Percentiles rank a stretch among this genome's conserved stretches.
These are phyloP conservation scores for Colletotrichum cereale DNA, from an alignment of 2,329 filamentous ascomycete genomes.

Conservation along the genomic window DNA sequence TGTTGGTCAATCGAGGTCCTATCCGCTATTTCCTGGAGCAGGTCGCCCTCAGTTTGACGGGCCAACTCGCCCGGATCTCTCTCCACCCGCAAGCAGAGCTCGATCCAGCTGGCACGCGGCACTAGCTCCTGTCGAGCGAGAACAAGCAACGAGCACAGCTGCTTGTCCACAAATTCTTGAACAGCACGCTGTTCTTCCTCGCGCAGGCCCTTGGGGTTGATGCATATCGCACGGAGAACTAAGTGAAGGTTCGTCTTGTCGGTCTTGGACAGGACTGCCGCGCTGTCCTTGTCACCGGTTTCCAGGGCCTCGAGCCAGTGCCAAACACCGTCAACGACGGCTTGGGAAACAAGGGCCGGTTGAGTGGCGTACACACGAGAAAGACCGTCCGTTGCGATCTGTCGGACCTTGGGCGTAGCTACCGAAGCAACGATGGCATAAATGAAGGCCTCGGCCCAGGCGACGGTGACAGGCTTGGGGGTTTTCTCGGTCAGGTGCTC, in stretches of 20 bases:
- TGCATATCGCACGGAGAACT: conserved; percentile 73
- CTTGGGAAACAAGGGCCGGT: conserved; percentile 69
- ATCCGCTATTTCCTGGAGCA: conserved; percentile 75
- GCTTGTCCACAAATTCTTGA: conserved; percentile 60
- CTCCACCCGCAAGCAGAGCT: conserved; percentile 82
- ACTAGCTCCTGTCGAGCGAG: conserved; percentile 84
- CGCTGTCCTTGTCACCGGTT: conserved; percentile 81
- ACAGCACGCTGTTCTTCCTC: conserved; percentile 56
- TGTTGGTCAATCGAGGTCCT: conserved; percentile 64
- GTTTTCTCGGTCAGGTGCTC: conserved; percentile 64
- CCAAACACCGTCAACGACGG: conserved; percentile 82
- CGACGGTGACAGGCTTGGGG: conserved; percentile 64
- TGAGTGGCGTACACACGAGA: conserved; percentile 73
- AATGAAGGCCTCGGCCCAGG: conserved; percentile 90
- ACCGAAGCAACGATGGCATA: conserved; percentile 77
- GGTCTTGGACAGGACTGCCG: conserved; percentile 74
- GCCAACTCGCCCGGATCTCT: conserved; percentile 87
- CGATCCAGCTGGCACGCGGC: conserved; percentile 87
- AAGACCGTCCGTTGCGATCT: conserved; percentile 71
- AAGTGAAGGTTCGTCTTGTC: conserved; percentile 73
- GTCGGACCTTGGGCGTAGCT: conserved; percentile 72
- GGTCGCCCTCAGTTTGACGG: conserved; percentile 69
- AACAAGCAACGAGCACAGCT: conserved; percentile 83
- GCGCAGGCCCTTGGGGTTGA: conserved; percentile 66
- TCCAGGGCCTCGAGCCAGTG: conserved; percentile 79